Percentiles rank a stretch among this genome's conserved stretches.
These are phyloP conservation scores for Trichoderma pleuroti DNA, from an alignment of 2,329 filamentous ascomycete species.

Conservation along the genomic window DNA sequence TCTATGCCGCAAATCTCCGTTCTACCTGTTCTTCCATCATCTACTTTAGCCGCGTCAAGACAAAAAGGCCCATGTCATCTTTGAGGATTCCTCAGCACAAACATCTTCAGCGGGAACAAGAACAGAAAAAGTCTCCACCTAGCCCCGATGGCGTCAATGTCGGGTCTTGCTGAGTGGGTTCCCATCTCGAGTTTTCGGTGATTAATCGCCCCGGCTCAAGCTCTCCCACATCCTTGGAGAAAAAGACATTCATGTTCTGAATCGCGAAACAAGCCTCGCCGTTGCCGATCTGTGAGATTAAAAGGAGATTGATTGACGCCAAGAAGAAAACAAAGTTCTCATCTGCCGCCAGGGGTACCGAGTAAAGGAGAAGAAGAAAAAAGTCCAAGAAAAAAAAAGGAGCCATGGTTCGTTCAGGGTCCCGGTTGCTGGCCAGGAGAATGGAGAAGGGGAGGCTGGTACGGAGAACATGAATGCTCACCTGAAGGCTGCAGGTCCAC, in stretches of 20 bases:
- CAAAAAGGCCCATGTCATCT: not conserved
- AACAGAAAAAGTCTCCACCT: not conserved
- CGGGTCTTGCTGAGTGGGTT: constrained; percentile 4
- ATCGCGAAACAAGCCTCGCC: not conserved
- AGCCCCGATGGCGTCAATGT: constrained; percentile 19
- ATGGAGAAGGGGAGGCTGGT: not conserved
- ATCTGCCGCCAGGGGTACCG: constrained; percentile 4
- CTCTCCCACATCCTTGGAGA: constrained; percentile 6
- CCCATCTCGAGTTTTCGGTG: constrained; percentile 17
- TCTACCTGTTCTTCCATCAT: not conserved
- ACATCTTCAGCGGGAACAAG: not conserved
- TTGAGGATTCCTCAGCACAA: not conserved
- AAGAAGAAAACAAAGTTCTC: constrained; percentile 14
- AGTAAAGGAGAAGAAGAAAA: not conserved
- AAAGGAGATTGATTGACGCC: constrained; percentile 16
- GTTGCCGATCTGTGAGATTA: constrained; percentile 11
- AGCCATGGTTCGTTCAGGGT: constrained; percentile 17
- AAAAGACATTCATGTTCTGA: not conserved
- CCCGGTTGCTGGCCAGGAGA: not conserved
- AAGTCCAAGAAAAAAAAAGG: not conserved
- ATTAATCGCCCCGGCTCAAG: constrained; percentile 14
- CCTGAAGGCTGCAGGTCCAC: constrained; percentile 55
- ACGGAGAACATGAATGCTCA: too few relatives aligned
- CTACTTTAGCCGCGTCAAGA: not conserved
- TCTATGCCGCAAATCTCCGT: not conserved